Evolutionary conservation across 805 yeast species (phyloP).

Genomic region (Kodamaea kaohsiungensis): DNA sequence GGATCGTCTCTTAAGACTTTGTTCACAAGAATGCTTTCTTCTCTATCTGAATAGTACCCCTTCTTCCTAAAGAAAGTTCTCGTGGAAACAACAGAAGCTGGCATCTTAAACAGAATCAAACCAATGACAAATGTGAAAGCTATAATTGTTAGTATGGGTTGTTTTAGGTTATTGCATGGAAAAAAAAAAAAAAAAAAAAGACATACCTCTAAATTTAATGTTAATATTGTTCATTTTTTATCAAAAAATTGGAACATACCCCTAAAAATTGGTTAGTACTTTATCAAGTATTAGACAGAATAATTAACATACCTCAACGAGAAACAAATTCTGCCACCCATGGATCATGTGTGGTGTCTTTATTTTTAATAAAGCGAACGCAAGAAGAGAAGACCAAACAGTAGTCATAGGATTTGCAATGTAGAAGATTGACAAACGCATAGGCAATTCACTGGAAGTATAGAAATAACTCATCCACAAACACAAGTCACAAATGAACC

Average conservation of each 20-base stretch:
- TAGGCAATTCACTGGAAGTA: conserved; percentile 56
- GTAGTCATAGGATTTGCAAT: conserved; percentile 51
- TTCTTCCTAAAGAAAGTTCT: conserved; percentile 21
- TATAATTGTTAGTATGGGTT: neutral
- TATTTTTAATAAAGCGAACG: conserved; percentile 53
- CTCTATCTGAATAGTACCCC: conserved; percentile 31
- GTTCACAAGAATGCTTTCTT: conserved; percentile 30
- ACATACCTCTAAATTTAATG: neutral
- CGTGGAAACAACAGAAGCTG: conserved; percentile 48
- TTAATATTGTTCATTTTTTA: neutral
- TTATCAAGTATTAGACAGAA: neutral
- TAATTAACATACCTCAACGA: conserved; percentile 20
- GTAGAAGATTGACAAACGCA: conserved; percentile 62
- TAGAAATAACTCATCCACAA: conserved; percentile 69
- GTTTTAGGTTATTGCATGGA: neutral
- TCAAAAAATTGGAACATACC: neutral
- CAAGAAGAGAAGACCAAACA: conserved; percentile 49
- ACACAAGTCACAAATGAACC: conserved; percentile 57
- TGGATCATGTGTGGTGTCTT: conserved; percentile 15
- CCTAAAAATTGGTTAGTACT: neutral
- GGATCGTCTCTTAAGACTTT: conserved; percentile 33
- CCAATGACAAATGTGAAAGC: conserved; percentile 22
- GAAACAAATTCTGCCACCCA: conserved; percentile 28
- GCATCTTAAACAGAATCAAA: conserved; percentile 42
- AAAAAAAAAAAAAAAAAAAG: too few relatives aligned